Conservation (phyloP, 225 moss, liverwort and hornwort species). For the Bryum argenteum region DNA sequence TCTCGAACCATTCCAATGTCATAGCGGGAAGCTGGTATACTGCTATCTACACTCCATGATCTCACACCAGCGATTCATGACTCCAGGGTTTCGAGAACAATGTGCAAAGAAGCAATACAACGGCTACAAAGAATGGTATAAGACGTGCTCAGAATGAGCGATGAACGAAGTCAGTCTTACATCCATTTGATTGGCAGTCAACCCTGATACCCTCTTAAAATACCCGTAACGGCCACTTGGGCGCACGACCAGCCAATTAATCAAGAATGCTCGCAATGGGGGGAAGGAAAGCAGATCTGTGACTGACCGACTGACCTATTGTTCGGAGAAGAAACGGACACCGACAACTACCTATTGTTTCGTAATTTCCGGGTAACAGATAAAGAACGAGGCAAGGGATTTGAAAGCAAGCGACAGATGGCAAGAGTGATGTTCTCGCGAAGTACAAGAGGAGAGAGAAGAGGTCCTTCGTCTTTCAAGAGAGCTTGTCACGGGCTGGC, state of each 20-base stretch:
- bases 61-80: neutral
- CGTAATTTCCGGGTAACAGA: no score
- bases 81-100: conserved; percentile 15
- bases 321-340: no score
- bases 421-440: no score
- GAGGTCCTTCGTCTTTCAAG: neutral
- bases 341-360: no score
- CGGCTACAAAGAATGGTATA: conserved; percentile 25
- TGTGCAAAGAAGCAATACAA: conserved; percentile 29
- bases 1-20: conserved; percentile 34
- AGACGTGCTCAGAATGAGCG: conserved; percentile 11
- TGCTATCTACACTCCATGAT: conserved; percentile 29
- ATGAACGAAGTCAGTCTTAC: conserved; percentile 18
- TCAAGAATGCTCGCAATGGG: neutral
- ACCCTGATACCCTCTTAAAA: conserved; percentile 31
- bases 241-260: conserved; percentile 6
- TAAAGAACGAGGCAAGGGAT: no score
- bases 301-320: no score
- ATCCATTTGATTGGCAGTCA: conserved; percentile 28
- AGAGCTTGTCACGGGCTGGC: neutral
- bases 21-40: conserved; percentile 32
- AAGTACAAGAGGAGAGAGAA: no score
- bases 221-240: conserved; percentile 37
- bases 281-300: no score
- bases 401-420: no score